Base-by-base conservation (phyloP, 768 basidiomycete species). In the Mycena galericulata region DNA sequence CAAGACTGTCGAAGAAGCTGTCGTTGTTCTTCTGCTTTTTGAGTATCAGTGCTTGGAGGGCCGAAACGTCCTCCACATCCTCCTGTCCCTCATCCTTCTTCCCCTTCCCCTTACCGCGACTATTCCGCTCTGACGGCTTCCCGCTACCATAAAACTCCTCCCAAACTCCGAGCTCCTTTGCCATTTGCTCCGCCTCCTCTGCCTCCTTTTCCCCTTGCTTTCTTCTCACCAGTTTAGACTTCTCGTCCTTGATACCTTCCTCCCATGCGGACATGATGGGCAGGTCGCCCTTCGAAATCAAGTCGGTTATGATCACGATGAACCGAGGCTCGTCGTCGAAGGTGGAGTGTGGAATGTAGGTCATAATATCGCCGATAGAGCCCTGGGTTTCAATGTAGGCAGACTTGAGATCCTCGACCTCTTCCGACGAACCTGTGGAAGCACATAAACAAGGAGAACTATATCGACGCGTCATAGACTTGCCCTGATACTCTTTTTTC, bases 401-500 rank as follows among this genome's bases (percentile, higher is more conserved):
- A 4, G 79, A 75, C 73, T 89, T 88, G 46, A 99, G 79, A 79
- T 99, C 97, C 34, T 88, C 83, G 3, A 88, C 77, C 77, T 99
- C 98, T 77, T 98, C 96, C 2, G 83, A 74, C 17, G 97, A 98
- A 58, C 92, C 97, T 98, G 73, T 3, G 40, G 27, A 41, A 38
- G 32, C 27, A 38, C 26, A 64, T 6, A 56, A 51, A 46, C 50
- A 51, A 64, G 36, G 10, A 20, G 18, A 14, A 20, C n/a, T 15
- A 8, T 40, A 18, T 22, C 46, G 17, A 34, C 62, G 63, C 64
- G 24, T 36, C 46, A 36, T 27, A 70, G 54, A 66, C 75, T 34
- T 66, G 92, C 98, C 95, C 85, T 99, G 96, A 79, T 99, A 99
- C 74, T 90, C 90, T 72, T 90, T 90, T 87, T 95, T 97, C 88